A percentile compares a stretch with the other conserved stretches of the same genome.
Conservation (phyloP, 2,329 filamentous ascomycete species). For the Monilinia laxa region DNA sequence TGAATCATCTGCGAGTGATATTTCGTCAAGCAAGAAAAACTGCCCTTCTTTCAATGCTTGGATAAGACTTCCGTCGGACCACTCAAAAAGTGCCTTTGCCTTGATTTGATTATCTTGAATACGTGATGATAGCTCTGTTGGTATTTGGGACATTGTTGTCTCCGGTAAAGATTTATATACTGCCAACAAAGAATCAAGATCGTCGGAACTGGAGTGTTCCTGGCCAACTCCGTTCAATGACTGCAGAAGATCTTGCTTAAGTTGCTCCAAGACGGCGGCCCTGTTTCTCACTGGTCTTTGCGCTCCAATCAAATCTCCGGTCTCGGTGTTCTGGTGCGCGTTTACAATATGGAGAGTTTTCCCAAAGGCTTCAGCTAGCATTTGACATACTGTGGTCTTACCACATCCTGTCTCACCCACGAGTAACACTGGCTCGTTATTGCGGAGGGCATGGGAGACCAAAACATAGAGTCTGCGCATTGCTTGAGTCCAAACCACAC, state of each 20-base stretch:
- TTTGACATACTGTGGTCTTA: conserved; percentile 94
- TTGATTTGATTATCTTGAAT: conserved; percentile 56
- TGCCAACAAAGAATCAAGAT: conserved; percentile 55
- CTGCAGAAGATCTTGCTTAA: conserved; percentile 60
- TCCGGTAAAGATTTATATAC: conserved; percentile 50
- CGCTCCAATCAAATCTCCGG: conserved; percentile 93
- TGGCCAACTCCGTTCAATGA: conserved; percentile 45
- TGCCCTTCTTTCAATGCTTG: conserved; percentile 88
- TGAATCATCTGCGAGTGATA: conserved; percentile 95
- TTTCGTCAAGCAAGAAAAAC: conserved; percentile 94
- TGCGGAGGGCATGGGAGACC: conserved; percentile 79
- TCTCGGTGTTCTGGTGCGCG: conserved; percentile 97
- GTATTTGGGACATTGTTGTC: conserved; percentile 41
- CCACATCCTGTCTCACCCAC: conserved; percentile 97
- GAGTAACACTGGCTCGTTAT: conserved; percentile 90
- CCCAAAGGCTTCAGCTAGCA: conserved; percentile 76
- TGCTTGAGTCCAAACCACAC: conserved; percentile 89
- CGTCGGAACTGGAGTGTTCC: conserved; percentile 56
- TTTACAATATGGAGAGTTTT: conserved; percentile 87
- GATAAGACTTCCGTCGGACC: conserved; percentile 91
- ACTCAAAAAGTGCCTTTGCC: conserved; percentile 88
- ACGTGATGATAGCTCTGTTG: conserved; percentile 38
- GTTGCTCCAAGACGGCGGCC: conserved; percentile 63
- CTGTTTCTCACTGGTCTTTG: conserved; percentile 89
- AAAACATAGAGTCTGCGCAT: conserved; percentile 91